These are phyloP conservation scores for Chaetomiaceae sp. DNA, from an alignment of 2,329 filamentous ascomycete species.

Conservation along the genomic window DNA sequence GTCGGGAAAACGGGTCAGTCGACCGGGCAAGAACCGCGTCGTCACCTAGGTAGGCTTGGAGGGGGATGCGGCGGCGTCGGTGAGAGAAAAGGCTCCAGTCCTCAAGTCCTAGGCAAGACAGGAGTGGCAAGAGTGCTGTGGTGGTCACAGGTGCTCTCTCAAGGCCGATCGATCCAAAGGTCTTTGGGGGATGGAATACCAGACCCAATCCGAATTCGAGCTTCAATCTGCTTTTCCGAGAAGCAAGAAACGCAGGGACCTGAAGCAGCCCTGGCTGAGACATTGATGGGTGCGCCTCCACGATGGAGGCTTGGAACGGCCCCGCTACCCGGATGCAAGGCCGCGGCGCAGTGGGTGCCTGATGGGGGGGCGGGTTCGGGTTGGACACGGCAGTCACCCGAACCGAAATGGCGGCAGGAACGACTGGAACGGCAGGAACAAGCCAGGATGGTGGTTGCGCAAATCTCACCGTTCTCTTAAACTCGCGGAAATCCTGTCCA, in stretches of 20 bases:
- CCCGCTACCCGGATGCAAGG: conserved; percentile 4
- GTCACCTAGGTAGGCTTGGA: no score
- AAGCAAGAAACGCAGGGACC: neutral
- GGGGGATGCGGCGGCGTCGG: conserved; percentile 7
- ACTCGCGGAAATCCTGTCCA: no score
- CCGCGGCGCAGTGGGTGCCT: conserved; percentile 9
- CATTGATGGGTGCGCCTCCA: neutral
- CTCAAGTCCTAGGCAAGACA: no score
- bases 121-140: neutral
- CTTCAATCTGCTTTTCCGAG: neutral
- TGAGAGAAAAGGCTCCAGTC: neutral
- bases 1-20: neutral
- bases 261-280: neutral
- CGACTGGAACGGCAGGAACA: neutral
- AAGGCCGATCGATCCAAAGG: conserved; percentile 10
- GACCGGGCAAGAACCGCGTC: neutral
- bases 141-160: neutral
- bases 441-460: neutral
- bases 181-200: no score
- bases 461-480: neutral
- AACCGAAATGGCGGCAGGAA: neutral
- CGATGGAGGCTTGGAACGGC: neutral
- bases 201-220: neutral
- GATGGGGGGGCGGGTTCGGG: neutral
- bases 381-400: neutral